Conservation (phyloP, 352 stramenopile species). For the Globisporangium takayamanum region DNA sequence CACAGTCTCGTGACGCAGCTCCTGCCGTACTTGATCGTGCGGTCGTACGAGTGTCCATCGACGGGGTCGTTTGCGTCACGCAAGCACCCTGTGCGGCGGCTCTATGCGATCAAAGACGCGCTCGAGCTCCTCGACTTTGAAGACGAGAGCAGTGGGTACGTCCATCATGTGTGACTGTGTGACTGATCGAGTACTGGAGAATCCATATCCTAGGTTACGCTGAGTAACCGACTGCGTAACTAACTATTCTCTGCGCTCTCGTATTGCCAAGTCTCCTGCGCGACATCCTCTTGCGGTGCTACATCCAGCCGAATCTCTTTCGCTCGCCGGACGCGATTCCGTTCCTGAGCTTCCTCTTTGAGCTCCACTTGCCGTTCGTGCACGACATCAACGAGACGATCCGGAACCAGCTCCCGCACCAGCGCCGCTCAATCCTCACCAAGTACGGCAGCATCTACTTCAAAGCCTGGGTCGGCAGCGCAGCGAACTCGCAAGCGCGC, state of each 20-base stretch:
- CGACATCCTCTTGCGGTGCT: slow-evolving; percentile 83
- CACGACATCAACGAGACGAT: slow-evolving; percentile 86
- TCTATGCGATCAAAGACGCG: slow-evolving; percentile 73
- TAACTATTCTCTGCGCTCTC: background rate
- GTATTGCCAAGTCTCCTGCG: slow-evolving; percentile 27
- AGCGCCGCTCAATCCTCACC: slow-evolving; percentile 75
- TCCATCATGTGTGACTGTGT: background rate
- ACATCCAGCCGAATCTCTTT: slow-evolving; percentile 83
- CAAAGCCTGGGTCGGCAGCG: slow-evolving; percentile 71
- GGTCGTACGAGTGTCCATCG: slow-evolving; percentile 57
- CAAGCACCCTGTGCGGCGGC: slow-evolving; percentile 63
- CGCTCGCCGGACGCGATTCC: slow-evolving; percentile 69
- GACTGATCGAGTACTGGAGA: too few species aligned
- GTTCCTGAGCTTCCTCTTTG: slow-evolving; percentile 85
- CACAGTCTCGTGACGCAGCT: slow-evolving; percentile 78
- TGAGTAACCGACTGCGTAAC: background rate
- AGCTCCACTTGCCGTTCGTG: slow-evolving; percentile 79
- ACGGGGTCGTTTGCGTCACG: slow-evolving; percentile 53
- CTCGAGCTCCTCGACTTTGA: slow-evolving; percentile 78
- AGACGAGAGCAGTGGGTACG: slow-evolving; percentile 66
- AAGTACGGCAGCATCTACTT: slow-evolving; percentile 83
- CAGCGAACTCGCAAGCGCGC: slow-evolving; percentile 24
- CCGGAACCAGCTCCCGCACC: slow-evolving; percentile 78
- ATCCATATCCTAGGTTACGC: background rate
- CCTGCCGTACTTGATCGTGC: slow-evolving; percentile 79